phyloP scores from a whole-genome alignment of 1,284 basidiomycete genomes.

The Naganishia albida region DNA sequence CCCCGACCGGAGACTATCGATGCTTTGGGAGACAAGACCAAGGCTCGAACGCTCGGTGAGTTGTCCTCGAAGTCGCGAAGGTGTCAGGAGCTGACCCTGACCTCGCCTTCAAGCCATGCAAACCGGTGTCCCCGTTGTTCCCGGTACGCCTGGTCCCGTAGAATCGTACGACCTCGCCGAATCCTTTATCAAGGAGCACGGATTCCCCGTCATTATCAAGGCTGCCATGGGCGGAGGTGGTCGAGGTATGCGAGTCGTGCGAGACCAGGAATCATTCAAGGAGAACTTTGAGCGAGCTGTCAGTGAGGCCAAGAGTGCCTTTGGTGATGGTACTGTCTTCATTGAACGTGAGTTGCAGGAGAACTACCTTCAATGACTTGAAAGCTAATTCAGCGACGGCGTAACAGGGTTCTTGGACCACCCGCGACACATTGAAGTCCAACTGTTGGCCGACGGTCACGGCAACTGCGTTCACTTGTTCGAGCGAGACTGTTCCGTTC shows the following conservation, averaged over 20 bases:
- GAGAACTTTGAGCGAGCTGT: constrained; percentile 89
- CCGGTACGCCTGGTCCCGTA: constrained; percentile 94
- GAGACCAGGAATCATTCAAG: constrained; percentile 87
- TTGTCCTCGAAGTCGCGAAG: neutral
- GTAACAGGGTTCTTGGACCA: constrained; percentile 78
- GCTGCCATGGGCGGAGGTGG: constrained; percentile 99
- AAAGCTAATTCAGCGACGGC: neutral
- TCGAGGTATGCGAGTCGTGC: constrained; percentile 97
- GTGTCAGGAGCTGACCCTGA: neutral
- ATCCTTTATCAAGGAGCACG: constrained; percentile 88
- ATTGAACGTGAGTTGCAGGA: constrained; percentile 69
- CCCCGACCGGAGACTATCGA: constrained; percentile 97
- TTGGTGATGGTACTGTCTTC: constrained; percentile 97
- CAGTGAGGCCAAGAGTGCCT: constrained; percentile 91
- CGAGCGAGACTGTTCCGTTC: constrained; percentile 98
- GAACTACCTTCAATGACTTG: neutral
- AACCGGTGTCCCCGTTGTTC: constrained; percentile 91
- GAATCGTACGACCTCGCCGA: constrained; percentile 77
- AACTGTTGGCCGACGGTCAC: constrained; percentile 83
- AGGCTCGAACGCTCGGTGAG: constrained; percentile 71
- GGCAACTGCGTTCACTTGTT: constrained; percentile 97
- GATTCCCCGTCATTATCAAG: constrained; percentile 97
- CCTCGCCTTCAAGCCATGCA: constrained; percentile 63
- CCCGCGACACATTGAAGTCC: constrained; percentile 96
- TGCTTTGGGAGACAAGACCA: constrained; percentile 97